A percentile compares a stretch with the other conserved stretches of the same genome.
Evolutionary conservation across 2,329 filamentous ascomycete genomes (phyloP).

Genomic region (Triangularia verruculosa): DNA sequence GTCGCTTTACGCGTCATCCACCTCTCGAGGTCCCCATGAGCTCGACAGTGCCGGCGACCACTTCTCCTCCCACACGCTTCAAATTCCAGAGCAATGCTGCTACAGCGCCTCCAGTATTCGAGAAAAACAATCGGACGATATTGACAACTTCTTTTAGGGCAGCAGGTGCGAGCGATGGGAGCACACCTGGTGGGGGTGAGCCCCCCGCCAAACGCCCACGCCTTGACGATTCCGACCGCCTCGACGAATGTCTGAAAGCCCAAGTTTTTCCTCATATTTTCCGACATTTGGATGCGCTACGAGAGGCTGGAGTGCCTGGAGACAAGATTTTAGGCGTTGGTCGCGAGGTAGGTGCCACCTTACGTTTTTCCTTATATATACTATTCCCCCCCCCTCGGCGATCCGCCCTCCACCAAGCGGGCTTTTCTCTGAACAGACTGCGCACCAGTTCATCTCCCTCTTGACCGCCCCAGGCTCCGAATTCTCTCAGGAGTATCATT

Average conservation of each 20-base stretch:
- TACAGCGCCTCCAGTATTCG: neutral
- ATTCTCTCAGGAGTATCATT: constrained; percentile 15
- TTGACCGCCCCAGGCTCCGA: constrained; percentile 11
- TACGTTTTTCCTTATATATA: constrained; percentile 10
- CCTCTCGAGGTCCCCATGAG: constrained; percentile 5
- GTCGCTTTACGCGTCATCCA: neutral
- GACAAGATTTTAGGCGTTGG: neutral
- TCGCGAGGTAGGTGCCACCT: constrained; percentile 6
- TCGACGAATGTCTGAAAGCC: neutral
- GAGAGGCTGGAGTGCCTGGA: neutral
- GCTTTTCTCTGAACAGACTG: neutral
- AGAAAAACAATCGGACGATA: neutral
- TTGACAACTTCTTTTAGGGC: constrained; percentile 13
- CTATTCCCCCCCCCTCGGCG: neutral
- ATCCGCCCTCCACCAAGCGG: neutral
- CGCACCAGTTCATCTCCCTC: constrained; percentile 14
- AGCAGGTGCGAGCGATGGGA: neutral
- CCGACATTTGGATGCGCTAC: neutral
- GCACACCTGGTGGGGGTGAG: neutral
- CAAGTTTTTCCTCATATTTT: neutral
- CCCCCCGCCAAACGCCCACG: constrained; percentile 9
- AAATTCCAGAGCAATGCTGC: neutral
- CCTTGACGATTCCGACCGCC: neutral
- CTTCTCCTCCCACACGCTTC: neutral
- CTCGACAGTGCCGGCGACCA: constrained; percentile 8